Evolutionary conservation across 805 yeast species (phyloP), one percentile per base, ranked within the genome.

Genomic region (Saccharomyces cerevisiae): DNA sequence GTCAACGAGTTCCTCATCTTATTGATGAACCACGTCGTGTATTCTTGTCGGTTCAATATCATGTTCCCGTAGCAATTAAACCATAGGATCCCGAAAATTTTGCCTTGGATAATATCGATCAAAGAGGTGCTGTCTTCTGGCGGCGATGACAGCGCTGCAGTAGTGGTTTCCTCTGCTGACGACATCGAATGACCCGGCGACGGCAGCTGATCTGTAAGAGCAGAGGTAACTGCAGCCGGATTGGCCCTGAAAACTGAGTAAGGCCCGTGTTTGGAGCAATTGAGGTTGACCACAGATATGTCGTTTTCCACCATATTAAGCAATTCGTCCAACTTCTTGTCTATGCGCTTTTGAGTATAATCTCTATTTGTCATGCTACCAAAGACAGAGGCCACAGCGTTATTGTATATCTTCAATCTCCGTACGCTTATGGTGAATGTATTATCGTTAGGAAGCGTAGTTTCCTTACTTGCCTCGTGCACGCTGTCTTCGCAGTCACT

Each of bases 351-450:
- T 49, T 62, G 67, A 14, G 55, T 61, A 50, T 57, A 64, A 14
- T 57, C 54, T 3, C 49, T 53, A 9, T 47, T 26, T 4, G 41
- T 21, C 1, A 24, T n/a, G 6, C 21, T 22, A 14, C 65, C 65
- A 43, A 59, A 64, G 3, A 67, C 66, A 31, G 66, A 61, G 11
- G 48, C 53, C 9, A 65, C 55, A 2, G 59, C 62, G 47, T 67
- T 67, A 31, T 68, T 61, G 53, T 69, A 69, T 14, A 66, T 61
- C 53, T 61, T 63, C 21, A 67, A 61, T 41, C 71, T 56, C 50
- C 72, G 60, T 6, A 66, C 62, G 54, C 70, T 69, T 11, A 66
- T 61, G 1, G 70, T 66, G 51, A 62, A 67, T 2, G 57, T 57
- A n/a, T 54, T 54, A 26, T 48, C 47, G 13, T 55, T 32, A 31